A percentile compares a stretch with the other conserved stretches of the same genome.
These are phyloP conservation scores for Clavulina sp. DNA, from an alignment of 768 basidiomycete species.

Conservation along the genomic window DNA sequence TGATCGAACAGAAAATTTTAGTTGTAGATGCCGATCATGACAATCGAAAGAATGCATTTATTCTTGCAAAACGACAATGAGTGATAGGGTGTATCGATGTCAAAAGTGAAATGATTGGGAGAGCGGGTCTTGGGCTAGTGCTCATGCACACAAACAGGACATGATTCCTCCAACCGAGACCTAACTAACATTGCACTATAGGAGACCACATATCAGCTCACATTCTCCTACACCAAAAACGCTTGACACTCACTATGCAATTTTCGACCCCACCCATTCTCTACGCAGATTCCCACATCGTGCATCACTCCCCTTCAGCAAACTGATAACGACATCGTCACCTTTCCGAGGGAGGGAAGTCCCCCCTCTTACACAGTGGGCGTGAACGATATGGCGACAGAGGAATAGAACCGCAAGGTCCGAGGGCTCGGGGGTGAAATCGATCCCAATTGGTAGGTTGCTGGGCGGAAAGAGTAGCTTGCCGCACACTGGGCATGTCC, in stretches of 20 bases:
- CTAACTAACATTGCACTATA: slow-evolving; percentile 53
- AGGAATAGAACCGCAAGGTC: slow-evolving; percentile 57
- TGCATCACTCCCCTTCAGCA: slow-evolving; percentile 21
- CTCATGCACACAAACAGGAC: slow-evolving; percentile 57
- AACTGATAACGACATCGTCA: slow-evolving; percentile 34
- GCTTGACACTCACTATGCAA: slow-evolving; percentile 52
- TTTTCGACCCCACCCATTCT: slow-evolving; percentile 34
- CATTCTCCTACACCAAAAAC: background rate
- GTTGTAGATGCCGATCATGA: too few species aligned
- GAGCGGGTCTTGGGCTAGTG: slow-evolving; percentile 35
- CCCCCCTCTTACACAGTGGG: slow-evolving; percentile 50
- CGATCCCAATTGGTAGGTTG: background rate
- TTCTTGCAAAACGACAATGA: background rate
- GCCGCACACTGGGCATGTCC: slow-evolving; percentile 48
- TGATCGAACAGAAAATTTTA: background rate
- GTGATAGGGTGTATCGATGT: background rate
- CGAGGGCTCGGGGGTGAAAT: slow-evolving; percentile 4
- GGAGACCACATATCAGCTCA: background rate
- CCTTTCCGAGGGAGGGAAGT: slow-evolving; percentile 44
- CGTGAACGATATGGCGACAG: slow-evolving; percentile 79
- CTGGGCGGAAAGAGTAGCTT: slow-evolving; percentile 34
- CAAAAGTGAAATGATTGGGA: background rate
- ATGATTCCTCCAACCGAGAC: slow-evolving; percentile 44
- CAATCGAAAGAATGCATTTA: background rate
- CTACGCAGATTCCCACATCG: slow-evolving; percentile 27